Evolutionary conservation across 2,329 filamentous ascomycete species (phyloP), one percentile per base, ranked within the genome.

Genomic region (Penicillium griseofulvum): DNA sequence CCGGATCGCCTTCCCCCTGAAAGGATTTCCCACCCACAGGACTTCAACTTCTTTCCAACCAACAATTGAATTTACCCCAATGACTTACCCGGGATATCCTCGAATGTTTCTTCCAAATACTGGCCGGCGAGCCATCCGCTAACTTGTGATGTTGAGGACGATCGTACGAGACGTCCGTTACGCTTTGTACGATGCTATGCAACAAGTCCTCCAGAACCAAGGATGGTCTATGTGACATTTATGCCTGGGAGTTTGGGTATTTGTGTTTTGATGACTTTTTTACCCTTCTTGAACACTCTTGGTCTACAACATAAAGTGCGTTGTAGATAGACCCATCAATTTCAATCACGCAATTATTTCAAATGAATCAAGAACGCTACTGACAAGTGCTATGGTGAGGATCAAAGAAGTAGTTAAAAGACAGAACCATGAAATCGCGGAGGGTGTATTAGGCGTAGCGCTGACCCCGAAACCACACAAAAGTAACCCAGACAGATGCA

Each of bases 121-220:
- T 51, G 52, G 47, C 34, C 39, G 33, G 39, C 33, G 31, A 44
- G 17, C 52, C 39, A 44, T 50, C 8, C 26, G 16, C 46, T 51
- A 38, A 16, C 19, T 45, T 41, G 31, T 36, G 39, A 17, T 51
- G 17, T 33, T 17, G 37, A 49, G 22, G 33, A 31, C 39, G 41
- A 54, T 52, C 29, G 33, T 41, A 29, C 52, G 52, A 49, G 53
- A 57, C 37, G 45, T 58, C 52, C 28, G 26, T 63, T 52, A 64
- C 50, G 59, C 38, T 57, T 59, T 59, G 61, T 60, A 60, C 54
- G 61, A 60, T 62, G 57, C 43, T 56, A 62, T 50, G 57, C 61
- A 52, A 60, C 37, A 34, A 49, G 49, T 43, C 41, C 46, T 37
- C 49, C 49, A 50, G 43, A 54, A 37, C 10, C 17, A 44, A 19